These are phyloP conservation scores for Primulina tabacum DNA, from an alignment of 257 asterid species.

Conservation along the genomic window DNA sequence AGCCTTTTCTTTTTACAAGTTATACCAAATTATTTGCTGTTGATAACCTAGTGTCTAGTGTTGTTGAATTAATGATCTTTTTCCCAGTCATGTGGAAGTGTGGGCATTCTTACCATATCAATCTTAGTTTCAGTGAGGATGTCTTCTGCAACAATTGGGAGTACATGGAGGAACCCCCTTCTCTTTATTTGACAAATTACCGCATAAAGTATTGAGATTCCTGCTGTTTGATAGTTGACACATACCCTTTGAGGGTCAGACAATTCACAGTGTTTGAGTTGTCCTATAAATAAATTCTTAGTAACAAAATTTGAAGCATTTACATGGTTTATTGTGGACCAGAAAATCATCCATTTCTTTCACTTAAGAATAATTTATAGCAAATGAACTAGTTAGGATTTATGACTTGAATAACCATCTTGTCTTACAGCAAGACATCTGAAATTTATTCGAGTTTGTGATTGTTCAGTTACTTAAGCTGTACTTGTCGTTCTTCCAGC, in stretches of 20 bases:
- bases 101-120: not conserved
- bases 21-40: not conserved
- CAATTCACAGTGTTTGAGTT: not conserved
- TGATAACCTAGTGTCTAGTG: not conserved
- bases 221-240: not conserved
- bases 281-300: not conserved
- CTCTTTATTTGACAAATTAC: not conserved
- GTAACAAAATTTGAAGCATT: not conserved
- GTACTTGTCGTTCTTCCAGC: conserved; percentile 38
- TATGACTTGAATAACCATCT: not conserved
- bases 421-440: not conserved
- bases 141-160: not conserved
- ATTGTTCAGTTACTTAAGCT: conserved; percentile 14
- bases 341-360: not conserved
- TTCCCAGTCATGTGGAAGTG: not conserved
- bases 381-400: not conserved
- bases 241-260: not conserved
- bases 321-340: not conserved
- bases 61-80: not conserved
- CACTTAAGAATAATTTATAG: not conserved
- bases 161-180: not conserved
- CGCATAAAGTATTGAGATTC: not conserved
- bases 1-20: not conserved
- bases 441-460: conserved; percentile 12
- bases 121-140: not conserved